A percentile compares a stretch with the other conserved stretches of the same genome.
These are phyloP conservation scores for Mycosarcoma mackinlayi DNA, from an alignment of 1,284 basidiomycete genomes.

Conservation along the genomic window DNA sequence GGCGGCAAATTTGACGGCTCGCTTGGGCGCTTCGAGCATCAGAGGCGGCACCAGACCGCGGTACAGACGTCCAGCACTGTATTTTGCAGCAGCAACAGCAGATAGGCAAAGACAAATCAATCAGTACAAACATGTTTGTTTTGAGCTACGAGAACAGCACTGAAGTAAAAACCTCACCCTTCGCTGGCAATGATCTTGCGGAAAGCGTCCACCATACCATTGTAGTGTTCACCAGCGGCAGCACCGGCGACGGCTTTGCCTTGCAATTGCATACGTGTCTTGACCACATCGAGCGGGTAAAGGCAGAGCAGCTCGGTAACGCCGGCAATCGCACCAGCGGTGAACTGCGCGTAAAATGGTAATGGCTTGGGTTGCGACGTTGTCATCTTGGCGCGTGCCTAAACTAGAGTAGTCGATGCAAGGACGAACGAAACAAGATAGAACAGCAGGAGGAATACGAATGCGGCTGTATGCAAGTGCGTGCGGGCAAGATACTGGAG, in stretches of 20 bases:
- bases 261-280: slow-evolving; percentile 97
- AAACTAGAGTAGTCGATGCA: no score
- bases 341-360: slow-evolving; percentile 86
- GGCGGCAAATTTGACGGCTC: slow-evolving; percentile 91
- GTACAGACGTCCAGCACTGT: slow-evolving; percentile 81
- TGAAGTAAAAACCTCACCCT: slow-evolving; percentile 74
- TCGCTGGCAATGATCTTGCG: slow-evolving; percentile 81
- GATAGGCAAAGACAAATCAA: background rate
- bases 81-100: no score
- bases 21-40: slow-evolving; percentile 95
- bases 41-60: slow-evolving; percentile 93
- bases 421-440: no score
- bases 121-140: background rate
- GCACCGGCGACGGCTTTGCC: slow-evolving; percentile 75
- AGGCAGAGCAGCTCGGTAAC: slow-evolving; percentile 87
- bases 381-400: slow-evolving; percentile 12
- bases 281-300: slow-evolving; percentile 82
- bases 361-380: slow-evolving; percentile 69
- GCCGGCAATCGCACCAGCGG: slow-evolving; percentile 88
- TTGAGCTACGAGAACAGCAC: background rate
- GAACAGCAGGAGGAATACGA: no score
- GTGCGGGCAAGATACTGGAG: no score
- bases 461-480: no score
- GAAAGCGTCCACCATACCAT: slow-evolving; percentile 83
- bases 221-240: slow-evolving; percentile 63